These are phyloP conservation scores for Afroboletus lepidellus DNA, from an alignment of 1,284 basidiomycete species.

Conservation along the genomic window DNA sequence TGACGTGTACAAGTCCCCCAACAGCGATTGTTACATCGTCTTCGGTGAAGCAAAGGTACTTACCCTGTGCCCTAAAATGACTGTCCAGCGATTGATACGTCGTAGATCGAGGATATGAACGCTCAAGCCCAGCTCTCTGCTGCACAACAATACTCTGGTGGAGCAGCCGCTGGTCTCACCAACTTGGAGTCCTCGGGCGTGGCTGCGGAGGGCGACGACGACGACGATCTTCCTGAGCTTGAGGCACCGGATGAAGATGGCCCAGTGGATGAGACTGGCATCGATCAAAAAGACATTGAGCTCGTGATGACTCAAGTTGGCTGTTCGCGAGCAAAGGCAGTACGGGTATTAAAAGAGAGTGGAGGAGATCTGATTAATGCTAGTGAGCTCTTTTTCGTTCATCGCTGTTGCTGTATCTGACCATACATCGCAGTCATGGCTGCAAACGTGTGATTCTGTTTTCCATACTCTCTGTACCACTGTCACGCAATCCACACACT, in stretches of 20 bases:
- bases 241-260: slow-evolving; percentile 80
- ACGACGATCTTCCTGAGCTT: slow-evolving; percentile 80
- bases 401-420: slow-evolving; percentile 52
- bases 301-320: slow-evolving; percentile 86
- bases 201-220: slow-evolving; percentile 60
- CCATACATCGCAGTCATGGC: slow-evolving; percentile 30
- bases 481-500: slow-evolving; percentile 25
- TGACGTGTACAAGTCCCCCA: slow-evolving; percentile 97
- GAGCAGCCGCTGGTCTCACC: slow-evolving; percentile 45
- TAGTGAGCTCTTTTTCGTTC: slow-evolving; percentile 57
- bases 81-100: background rate
- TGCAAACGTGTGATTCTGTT: slow-evolving; percentile 32
- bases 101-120: slow-evolving; percentile 88
- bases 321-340: slow-evolving; percentile 87
- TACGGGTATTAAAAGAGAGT: slow-evolving; percentile 83
- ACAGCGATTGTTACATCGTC: slow-evolving; percentile 98
- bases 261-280: slow-evolving; percentile 74
- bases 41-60: slow-evolving; percentile 94
- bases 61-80: slow-evolving; percentile 12
- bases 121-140: slow-evolving; percentile 81
- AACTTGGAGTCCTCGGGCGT: slow-evolving; percentile 54
- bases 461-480: slow-evolving; percentile 26
- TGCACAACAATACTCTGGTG: slow-evolving; percentile 75
- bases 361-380: slow-evolving; percentile 93
- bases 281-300: slow-evolving; percentile 94